phyloP scores from a whole-genome alignment of 495 filamentous ascomycete genomes.

The Talaromyces wortmannii region DNA sequence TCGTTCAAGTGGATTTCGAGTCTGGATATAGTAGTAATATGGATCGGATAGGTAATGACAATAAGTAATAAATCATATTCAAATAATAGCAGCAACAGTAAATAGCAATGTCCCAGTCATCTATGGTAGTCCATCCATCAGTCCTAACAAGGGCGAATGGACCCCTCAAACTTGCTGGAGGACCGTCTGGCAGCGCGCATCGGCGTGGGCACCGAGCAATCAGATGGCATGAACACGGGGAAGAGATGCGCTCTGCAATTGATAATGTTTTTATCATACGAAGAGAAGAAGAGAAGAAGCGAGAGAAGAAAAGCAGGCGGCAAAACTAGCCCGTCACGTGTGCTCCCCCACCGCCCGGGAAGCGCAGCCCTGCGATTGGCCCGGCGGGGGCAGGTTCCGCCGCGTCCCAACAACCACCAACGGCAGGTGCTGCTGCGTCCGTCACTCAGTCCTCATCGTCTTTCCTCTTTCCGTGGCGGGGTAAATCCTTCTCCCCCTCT shows the following conservation, averaged over 20 bases:
- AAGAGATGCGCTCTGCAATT: not conserved
- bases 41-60: not conserved
- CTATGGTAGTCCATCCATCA: slow-evolving; percentile 44
- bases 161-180: slow-evolving; percentile 45
- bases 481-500: slow-evolving; percentile 30
- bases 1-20: no score
- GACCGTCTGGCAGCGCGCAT: slow-evolving; percentile 10
- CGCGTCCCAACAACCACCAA: no score
- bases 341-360: not conserved
- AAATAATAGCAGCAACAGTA: not conserved
- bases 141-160: slow-evolving; percentile 14
- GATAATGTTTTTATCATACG: slow-evolving; percentile 3
- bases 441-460: not conserved
- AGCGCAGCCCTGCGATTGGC: not conserved
- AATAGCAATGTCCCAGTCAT: slow-evolving; percentile 31
- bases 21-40: no score
- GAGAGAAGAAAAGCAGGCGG: slow-evolving; percentile 1
- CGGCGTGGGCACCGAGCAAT: not conserved
- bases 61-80: not conserved
- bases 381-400: not conserved
- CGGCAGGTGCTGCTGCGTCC: not conserved
- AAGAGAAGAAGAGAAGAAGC: slow-evolving; percentile 1
- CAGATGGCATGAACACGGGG: not conserved
- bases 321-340: not conserved
- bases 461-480: slow-evolving; percentile 7